These are phyloP conservation scores for Candida palmyrensis DNA, from an alignment of 805 yeast species.

Conservation along the genomic window DNA sequence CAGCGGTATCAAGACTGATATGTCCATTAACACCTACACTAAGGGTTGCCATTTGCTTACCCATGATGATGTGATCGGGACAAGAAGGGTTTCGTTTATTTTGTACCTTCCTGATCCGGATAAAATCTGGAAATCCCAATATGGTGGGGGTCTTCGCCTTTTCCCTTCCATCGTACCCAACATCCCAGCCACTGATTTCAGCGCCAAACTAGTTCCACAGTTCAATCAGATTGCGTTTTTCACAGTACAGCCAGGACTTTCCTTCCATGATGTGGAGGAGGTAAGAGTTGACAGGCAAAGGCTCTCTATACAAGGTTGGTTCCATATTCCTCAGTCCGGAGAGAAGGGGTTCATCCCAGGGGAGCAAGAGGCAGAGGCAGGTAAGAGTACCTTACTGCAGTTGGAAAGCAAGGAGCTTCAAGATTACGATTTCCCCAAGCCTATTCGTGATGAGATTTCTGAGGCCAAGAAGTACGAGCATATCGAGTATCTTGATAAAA, in stretches of 20 bases:
- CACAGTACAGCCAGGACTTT: conserved; percentile 91
- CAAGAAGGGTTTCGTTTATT: conserved; percentile 88
- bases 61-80: conserved; percentile 97
- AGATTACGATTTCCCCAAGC: conserved; percentile 80
- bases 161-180: conserved; percentile 85
- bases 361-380: conserved; percentile 75
- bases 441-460: conserved; percentile 39
- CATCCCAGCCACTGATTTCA: conserved; percentile 78
- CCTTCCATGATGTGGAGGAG: conserved; percentile 98
- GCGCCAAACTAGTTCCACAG: conserved; percentile 74
- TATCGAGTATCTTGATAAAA: too few species aligned
- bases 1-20: conserved; percentile 87
- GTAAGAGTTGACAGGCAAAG: conserved; percentile 89
- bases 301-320: conserved; percentile 96
- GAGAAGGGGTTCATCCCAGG: conserved; percentile 82
- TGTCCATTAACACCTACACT: conserved; percentile 86
- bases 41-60: conserved; percentile 91
- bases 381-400: conserved; percentile 71
- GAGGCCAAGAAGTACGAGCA: conserved; percentile 28
- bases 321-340: conserved; percentile 92
- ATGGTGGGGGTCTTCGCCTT: conserved; percentile 89
- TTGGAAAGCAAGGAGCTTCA: conserved; percentile 70
- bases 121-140: conserved; percentile 79
- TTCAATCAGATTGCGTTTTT: conserved; percentile 96
- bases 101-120: conserved; percentile 92